These are phyloP conservation scores for Zygosaccharomyces siamensis DNA, from an alignment of 805 yeast genomes.

Conservation along the genomic window DNA sequence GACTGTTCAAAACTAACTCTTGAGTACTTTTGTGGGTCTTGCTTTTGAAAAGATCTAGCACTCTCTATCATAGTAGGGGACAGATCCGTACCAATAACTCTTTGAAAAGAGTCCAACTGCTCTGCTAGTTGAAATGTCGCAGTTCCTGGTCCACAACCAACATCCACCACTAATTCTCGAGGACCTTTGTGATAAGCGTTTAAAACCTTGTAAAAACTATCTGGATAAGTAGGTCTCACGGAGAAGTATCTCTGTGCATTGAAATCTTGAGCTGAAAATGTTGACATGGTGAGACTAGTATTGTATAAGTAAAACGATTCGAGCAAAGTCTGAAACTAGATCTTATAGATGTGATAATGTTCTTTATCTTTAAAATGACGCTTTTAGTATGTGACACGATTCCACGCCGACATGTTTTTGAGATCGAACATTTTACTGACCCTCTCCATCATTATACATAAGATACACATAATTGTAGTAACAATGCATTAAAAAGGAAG, in stretches of 20 bases:
- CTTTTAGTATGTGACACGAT: neutral
- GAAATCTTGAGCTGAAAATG: constrained; percentile 52
- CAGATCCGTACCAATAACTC: constrained; percentile 55
- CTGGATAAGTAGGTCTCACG: constrained; percentile 48
- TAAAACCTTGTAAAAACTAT: constrained; percentile 42
- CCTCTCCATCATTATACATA: no score
- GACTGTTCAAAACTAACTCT: constrained; percentile 21
- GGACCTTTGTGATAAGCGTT: constrained; percentile 38
- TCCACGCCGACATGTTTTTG: neutral
- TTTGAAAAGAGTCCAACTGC: constrained; percentile 40
- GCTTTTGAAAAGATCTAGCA: constrained; percentile 30
- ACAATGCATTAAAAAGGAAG: no score
- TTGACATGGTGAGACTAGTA: constrained; percentile 44
- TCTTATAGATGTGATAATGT: neutral
- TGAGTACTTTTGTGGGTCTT: constrained; percentile 11
- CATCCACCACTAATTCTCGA: constrained; percentile 42
- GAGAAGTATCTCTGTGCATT: constrained; percentile 48
- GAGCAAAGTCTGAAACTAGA: no score
- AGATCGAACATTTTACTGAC: neutral
- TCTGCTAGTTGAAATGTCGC: constrained; percentile 43
- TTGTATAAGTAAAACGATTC: no score
- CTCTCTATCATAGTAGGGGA: constrained; percentile 47
- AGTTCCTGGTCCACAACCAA: constrained; percentile 71
- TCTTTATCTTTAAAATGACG: neutral
- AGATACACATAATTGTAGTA: no score